A percentile compares a stretch with the other conserved stretches of the same genome.
These are phyloP conservation scores for Suhomyces prunicola DNA, from an alignment of 805 yeast genomes.

Conservation along the genomic window DNA sequence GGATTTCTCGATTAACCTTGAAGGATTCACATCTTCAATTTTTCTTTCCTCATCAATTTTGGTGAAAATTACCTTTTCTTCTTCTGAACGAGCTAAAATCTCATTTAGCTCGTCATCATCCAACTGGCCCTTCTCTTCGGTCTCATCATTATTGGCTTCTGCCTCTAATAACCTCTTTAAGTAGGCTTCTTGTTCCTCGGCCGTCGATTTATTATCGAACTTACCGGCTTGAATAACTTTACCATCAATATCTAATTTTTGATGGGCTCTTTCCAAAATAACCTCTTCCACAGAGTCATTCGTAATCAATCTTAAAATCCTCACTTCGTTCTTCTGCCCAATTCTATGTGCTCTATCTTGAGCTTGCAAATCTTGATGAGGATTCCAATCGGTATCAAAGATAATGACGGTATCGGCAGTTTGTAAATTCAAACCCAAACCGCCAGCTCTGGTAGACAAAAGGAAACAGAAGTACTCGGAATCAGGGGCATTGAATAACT, in stretches of 20 bases:
- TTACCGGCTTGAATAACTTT: constrained; percentile 91
- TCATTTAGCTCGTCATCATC: constrained; percentile 74
- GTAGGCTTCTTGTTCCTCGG: constrained; percentile 83
- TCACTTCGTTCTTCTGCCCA: constrained; percentile 84
- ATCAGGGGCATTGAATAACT: constrained; percentile 68
- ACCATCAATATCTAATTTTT: constrained; percentile 81
- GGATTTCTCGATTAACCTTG: constrained; percentile 20
- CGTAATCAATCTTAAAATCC: constrained; percentile 76
- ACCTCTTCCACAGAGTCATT: constrained; percentile 83
- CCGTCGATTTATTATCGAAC: constrained; percentile 80
- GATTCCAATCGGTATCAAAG: constrained; percentile 89
- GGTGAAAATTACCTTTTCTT: constrained; percentile 53
- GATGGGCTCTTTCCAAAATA: constrained; percentile 77
- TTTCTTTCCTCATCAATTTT: constrained; percentile 60
- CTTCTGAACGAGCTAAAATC: constrained; percentile 65
- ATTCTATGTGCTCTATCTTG: constrained; percentile 90
- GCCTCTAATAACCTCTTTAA: constrained; percentile 69
- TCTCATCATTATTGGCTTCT: constrained; percentile 53
- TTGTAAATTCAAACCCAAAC: constrained; percentile 80
- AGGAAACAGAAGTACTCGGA: constrained; percentile 78
- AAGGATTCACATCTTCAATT: constrained; percentile 16
- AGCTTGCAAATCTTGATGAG: constrained; percentile 88
- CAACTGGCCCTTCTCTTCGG: constrained; percentile 53
- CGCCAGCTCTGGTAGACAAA: constrained; percentile 85
- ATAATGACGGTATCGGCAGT: constrained; percentile 86